Evolutionary conservation across 495 filamentous ascomycete genomes (phyloP), one percentile per base, ranked within the genome.

Genomic region (Geopyxis carbonaria): DNA sequence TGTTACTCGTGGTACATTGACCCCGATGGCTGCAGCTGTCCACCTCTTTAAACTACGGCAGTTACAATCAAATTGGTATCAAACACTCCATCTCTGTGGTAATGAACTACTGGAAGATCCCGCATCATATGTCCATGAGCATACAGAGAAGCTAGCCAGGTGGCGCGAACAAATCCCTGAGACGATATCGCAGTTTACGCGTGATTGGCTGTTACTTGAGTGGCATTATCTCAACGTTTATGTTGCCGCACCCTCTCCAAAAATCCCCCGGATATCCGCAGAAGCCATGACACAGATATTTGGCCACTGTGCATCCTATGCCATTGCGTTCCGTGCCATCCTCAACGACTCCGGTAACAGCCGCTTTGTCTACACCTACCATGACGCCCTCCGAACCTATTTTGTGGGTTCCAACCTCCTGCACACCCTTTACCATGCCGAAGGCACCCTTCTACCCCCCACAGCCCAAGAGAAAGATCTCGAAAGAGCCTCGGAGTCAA

Each of bases 201-300:
- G 70, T 10, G 68, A 76, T 24, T 68, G 81, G 42, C 78, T 91
- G 43, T 72, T 80, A 36, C 67, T 89, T 11, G 86, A 94, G 58
- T 57, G 83, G 39, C 65, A 84, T 8, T 94, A 89, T 57, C 81
- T 77, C 46, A 84, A 75, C 43, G 73, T 91, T 31, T 79, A 89
- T 56, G 75, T 83, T 40, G 63, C 92, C 6, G 80, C 83, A 2
- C 79, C 83, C 1, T 77, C 73, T 16, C 68, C 73, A 3, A 63
- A 73, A 45, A 66, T 72, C n/a, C 72, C 76, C 3, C 58, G 63
- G 0, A 64, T 78, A 19, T 70, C 67, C 20, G 65, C 75, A 9
- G 80, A 82, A 48, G 78, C 69, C 28, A 74, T 77, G 46, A 59
- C 71, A 7, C 64, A 89, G 22, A 75, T 93, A 24, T 92, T 91